These are phyloP conservation scores for Silene conica DNA, from an alignment of 148 eudicot species.

Conservation along the genomic window DNA sequence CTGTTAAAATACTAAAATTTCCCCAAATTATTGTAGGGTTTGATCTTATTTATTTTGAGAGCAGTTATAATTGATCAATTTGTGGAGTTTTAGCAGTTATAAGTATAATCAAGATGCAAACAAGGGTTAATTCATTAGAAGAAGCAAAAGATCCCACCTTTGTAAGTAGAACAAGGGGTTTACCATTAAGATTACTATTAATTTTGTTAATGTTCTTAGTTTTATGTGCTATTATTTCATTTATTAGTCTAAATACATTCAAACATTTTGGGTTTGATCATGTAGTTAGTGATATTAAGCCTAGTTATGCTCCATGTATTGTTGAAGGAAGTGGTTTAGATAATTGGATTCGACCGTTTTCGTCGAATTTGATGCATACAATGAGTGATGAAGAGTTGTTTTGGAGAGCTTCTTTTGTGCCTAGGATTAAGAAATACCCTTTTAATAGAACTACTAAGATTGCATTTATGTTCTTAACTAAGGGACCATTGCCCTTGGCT, in stretches of 20 bases:
- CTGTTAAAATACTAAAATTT: neutral
- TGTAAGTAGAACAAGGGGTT: constrained; percentile 50
- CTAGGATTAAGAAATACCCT: constrained; percentile 57
- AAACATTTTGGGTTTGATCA: constrained; percentile 42
- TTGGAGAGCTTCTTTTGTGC: constrained; percentile 73
- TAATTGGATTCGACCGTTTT: constrained; percentile 48
- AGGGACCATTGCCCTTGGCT: constrained; percentile 88
- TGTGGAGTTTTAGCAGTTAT: neutral
- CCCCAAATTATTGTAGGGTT: neutral
- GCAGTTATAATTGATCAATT: neutral
- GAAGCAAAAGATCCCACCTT: constrained; percentile 59
- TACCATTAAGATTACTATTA: constrained; percentile 51
- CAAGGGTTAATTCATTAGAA: constrained; percentile 49
- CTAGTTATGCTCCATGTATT: constrained; percentile 45
- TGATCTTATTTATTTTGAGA: constrained; percentile 2
- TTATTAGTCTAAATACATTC: constrained; percentile 52
- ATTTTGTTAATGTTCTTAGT: constrained; percentile 51
- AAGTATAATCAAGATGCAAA: constrained; percentile 18
- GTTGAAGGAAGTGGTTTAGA: constrained; percentile 40
- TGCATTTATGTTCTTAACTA: constrained; percentile 95
- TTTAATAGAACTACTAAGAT: constrained; percentile 63
- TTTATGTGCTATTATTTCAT: constrained; percentile 46
- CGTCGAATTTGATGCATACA: constrained; percentile 65
- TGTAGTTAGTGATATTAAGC: constrained; percentile 31
- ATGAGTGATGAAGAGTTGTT: constrained; percentile 77